phyloP scores from a whole-genome alignment of 176 grass and related monocot genomes.

The Avena sativa region DNA sequence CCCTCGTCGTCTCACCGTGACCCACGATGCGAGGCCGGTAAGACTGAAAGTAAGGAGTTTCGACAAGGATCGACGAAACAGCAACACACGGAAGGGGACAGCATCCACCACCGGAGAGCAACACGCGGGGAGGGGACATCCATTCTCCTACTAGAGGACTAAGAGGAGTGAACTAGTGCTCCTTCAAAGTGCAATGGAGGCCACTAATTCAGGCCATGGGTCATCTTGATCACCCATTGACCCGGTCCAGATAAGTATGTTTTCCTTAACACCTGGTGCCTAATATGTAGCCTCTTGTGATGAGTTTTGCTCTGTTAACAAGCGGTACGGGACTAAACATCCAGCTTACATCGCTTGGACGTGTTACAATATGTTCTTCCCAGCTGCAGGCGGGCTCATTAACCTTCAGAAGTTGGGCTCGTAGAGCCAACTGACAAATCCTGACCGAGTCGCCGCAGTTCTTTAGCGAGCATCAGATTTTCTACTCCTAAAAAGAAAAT shows the following conservation, averaged over 20 bases:
- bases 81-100: too few relatives aligned
- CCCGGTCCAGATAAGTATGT: not conserved
- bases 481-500: too few relatives aligned
- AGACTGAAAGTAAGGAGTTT: too few relatives aligned
- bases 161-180: not conserved
- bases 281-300: not conserved
- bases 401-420: not conserved
- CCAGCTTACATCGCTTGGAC: not conserved
- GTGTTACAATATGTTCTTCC: not conserved
- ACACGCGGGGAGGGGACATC: not conserved
- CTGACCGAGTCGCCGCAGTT: too few relatives aligned
- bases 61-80: too few relatives aligned
- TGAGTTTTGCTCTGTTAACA: too few relatives aligned
- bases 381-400: not conserved
- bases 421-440: not conserved
- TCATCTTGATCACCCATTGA: not conserved
- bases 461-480: too few relatives aligned
- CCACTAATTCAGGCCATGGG: not conserved
- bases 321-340: not conserved
- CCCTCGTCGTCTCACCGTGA: too few relatives aligned
- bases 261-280: not conserved
- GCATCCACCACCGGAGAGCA: too few relatives aligned
- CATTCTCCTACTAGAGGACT: conserved; percentile 42
- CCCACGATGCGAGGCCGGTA: too few relatives aligned
- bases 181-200: not conserved